Base-by-base conservation (phyloP, 2,329 filamentous ascomycete genomes). In the Capronia epimyces region DNA sequence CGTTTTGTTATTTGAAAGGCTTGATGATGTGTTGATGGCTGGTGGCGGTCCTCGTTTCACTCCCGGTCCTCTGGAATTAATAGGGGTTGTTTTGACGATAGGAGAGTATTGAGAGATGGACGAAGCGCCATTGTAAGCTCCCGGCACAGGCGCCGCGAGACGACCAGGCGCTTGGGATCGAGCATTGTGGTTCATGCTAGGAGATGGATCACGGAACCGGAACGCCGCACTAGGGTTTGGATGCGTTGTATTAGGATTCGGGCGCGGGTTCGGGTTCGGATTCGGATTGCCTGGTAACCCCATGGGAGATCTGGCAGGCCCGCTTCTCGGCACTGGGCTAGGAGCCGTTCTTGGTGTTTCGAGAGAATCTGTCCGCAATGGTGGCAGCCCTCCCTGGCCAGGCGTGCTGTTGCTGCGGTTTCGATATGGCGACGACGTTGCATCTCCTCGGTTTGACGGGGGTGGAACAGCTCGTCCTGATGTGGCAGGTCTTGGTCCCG, bases 31-130 rank as follows among this genome's bases (percentile, higher is more conserved):
- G 55, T 34, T 21, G 55, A 58, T 47, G 12, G 59, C 55, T 47
- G 55, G 46, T 12, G 50, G 56, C 16, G 48, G 40, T 21, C 25
- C 29, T 29, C 43, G 43, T 39, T 56, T 57, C 29, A 21, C 42
- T 2, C 37, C 9, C 1, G 31, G 40, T 2, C 16, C 15, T 15
- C 39, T 45, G 5, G 41, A 2, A 22, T 36, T 27, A 41, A 6
- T 50, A 10, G 57, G 53, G 18, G 53, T 40, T n/a, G 56, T 56
- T 49, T 60, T 60, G 21, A 60, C 56, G 20, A 61, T 60, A 4
- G 59, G 59, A 12, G 59, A 61, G 41, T 61, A 61, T 52, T 59
- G 59, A 21, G 59, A 61, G 31, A 60, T 60, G 12, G 59, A 52
- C 15, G 59, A 61, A 9, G 53, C 53, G 15, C 59, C 59, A 37